These are phyloP conservation scores for Kappamyces sp. DNA, from an alignment of 192 early-diverging fungal genomes.

Conservation along the genomic window DNA sequence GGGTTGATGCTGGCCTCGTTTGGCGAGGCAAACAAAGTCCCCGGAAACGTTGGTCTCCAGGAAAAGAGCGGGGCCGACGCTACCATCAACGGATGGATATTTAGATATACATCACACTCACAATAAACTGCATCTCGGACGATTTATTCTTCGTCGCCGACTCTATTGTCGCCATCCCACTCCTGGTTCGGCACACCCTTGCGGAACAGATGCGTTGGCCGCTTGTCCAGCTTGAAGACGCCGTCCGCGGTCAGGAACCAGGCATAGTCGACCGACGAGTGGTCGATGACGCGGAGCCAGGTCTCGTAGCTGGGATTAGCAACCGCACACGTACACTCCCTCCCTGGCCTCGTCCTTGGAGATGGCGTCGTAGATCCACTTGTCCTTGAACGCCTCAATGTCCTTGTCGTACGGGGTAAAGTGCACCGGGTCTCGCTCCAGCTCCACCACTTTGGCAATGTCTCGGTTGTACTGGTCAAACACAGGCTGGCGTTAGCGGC, in stretches of 20 bases:
- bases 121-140: too few species aligned
- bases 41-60: conserved; percentile 62
- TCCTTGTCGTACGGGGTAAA: conserved; percentile 41
- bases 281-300: conserved; percentile 58
- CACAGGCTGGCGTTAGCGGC: conserved; percentile 7
- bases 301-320: conserved; percentile 53
- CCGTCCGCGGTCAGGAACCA: conserved; percentile 62
- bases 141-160: conserved; percentile 15
- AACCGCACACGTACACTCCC: conserved; percentile 41
- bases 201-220: conserved; percentile 24
- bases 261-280: conserved; percentile 44
- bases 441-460: conserved; percentile 22
- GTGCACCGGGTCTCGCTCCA: conserved; percentile 17
- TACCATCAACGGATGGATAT: conserved; percentile 65
- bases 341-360: conserved; percentile 67
- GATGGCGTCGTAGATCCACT: conserved; percentile 81
- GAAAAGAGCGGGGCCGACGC: conserved; percentile 86
- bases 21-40: conserved; percentile 69
- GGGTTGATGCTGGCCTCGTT: conserved; percentile 89
- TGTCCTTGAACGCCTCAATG: conserved; percentile 82
- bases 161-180: conserved; percentile 23
- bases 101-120: conserved; percentile 35
- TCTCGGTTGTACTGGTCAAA: conserved; percentile 21
- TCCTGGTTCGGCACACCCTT: conserved; percentile 9
- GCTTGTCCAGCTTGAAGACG: conserved; percentile 40